Base-by-base conservation (phyloP, 2,329 filamentous ascomycete genomes). In the Pseudocercospora fijiensis region DNA sequence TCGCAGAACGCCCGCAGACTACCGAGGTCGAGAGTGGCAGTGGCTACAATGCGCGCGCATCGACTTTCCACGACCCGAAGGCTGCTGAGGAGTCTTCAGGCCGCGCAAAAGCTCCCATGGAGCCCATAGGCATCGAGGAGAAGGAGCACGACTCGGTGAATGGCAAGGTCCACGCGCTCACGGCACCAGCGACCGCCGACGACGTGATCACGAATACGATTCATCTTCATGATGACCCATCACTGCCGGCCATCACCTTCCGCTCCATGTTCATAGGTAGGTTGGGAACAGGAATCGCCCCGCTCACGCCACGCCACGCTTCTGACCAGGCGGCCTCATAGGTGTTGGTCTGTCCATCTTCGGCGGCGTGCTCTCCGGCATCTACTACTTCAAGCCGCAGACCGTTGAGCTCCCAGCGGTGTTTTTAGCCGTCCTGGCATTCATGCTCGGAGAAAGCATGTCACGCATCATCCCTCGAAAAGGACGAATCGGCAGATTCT, bases 401-500 rank as follows among this genome's bases (percentile, higher is more conserved):
- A 30, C 52, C 6, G 37, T 56, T 22, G 27, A 11, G 13, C 52
- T 56, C 11, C 52, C 52, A 2, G 24, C 52, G 10, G 52, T 56
- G 11, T 37, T 56, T n/a, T 7, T 56, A 11, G 52, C 52, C 18
- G 52, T 56, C 26, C 18, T 56, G 52, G 52, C 52, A 16, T 56
- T 56, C 52, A 11, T 56, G 52, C 52, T 56, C 9, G 52, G 52
- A 30, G 52, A 56, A 24, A 28, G 16, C n/a, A 56, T 56, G 52
- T 56, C 52, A 13, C n/a, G 33, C 16, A 33, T 4, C 6, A 56
- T 56, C 5, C 52, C 52, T 9, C 52, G 26, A 1, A 56, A 56
- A 33, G 52, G 52, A 56, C 2, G 52, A 13, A 56, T 56, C 37
- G 52, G 52, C 52, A 56, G 13, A 16, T 56, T 56, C n/a, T 76